Evolutionary conservation across 1,284 basidiomycete genomes (phyloP), one percentile per base, ranked within the genome.

Genomic region (Microbotryum violaceum): DNA sequence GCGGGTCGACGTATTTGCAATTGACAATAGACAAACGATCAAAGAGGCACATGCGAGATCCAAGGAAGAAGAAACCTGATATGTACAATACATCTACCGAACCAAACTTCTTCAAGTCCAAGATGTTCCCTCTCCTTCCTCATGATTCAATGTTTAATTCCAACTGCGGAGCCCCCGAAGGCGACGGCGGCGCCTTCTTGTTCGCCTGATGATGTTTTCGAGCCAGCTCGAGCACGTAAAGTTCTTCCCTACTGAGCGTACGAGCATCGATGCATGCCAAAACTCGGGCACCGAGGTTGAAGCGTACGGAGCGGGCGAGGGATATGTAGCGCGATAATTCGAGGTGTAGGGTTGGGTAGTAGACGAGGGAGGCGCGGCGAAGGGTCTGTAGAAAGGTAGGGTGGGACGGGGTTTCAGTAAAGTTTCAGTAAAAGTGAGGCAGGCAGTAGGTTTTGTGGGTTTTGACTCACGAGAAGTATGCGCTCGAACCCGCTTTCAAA

Each of bases 261-360:
- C 60, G 51, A 2, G 56, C 46, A 18, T 68, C 64, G 49, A 68
- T 47, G 29, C 61, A 65, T 1, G 49, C 50, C 45, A 68, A 61
- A 47, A 68, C 54, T 23, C 64, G 53, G 5, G 66, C 49, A 6
- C 64, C 64, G 51, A 68, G 64, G 54, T 66, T 66, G 64, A 68
- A 68, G 16, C 51, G 55, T 1, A 60, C 66, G 3, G 57, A 37
- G 9, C 66, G 64, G 4, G 85, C 83, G 63, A 84, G 79, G 0
- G 81, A 78, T 65, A 93, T 80, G 74, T 94, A 96, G 27, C 91
- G 83, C 2, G 90, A 82, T 53, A 97, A 79, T 76, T 96, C 92
- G 52, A 96, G 84, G 74, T 97, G 92, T 3, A 97, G 82, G 2
- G 85, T 87, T 0, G 91, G 90, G 75, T 97, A 97, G 75, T 94